Conservation (phyloP, 2,329 filamentous ascomycete genomes). For the Elsinoe necatrix region DNA sequence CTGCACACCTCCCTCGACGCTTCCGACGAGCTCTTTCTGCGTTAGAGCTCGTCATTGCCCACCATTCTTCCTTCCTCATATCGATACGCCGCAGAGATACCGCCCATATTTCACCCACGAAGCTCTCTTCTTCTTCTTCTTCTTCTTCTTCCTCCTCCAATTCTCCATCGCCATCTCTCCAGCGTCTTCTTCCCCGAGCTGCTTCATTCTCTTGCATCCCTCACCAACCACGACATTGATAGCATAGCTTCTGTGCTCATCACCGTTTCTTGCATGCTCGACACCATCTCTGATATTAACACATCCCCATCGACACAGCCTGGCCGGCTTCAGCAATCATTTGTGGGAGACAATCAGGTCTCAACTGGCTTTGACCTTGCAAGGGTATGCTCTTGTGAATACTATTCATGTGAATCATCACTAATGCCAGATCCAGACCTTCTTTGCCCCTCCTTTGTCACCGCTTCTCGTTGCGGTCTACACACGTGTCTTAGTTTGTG, state of each 20-base stretch:
- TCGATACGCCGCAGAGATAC: slow-evolving; percentile 2
- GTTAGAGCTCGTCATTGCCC: not conserved
- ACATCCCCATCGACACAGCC: slow-evolving; percentile 20
- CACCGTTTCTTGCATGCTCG: slow-evolving; percentile 27
- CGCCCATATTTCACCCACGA: slow-evolving; percentile 7
- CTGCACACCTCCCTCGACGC: not conserved
- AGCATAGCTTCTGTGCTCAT: slow-evolving; percentile 30
- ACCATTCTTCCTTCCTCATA: slow-evolving; percentile 13
- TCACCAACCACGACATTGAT: slow-evolving; percentile 26
- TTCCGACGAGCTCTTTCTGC: not conserved
- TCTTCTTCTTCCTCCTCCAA: slow-evolving; percentile 20
- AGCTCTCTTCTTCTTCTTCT: slow-evolving; percentile 20
- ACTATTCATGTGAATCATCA: not conserved
- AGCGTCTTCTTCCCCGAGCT: slow-evolving; percentile 25
- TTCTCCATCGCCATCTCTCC: slow-evolving; percentile 21
- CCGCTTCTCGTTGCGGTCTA: not conserved
- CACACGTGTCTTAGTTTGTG: not conserved
- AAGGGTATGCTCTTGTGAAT: not conserved
- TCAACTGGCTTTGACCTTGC: not conserved
- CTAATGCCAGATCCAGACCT: not conserved
- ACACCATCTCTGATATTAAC: slow-evolving; percentile 20
- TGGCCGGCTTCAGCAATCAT: slow-evolving; percentile 23
- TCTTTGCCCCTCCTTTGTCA: not conserved
- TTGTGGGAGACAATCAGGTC: slow-evolving; percentile 2
- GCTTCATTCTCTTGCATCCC: slow-evolving; percentile 33